Conservation (phyloP, 331 rosid genomes). For the Malus hybrid region DNA sequence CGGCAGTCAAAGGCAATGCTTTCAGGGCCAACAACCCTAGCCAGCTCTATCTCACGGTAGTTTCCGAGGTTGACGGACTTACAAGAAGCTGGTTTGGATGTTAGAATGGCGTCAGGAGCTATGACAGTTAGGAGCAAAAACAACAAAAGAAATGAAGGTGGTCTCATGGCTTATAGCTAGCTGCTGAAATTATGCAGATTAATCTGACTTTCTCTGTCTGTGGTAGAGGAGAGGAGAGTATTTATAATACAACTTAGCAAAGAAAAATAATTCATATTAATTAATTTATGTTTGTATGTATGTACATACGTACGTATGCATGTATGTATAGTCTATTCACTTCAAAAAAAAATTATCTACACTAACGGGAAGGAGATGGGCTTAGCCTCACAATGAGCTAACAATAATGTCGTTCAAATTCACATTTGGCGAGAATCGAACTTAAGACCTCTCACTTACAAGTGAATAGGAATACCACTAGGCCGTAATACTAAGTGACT, state of each 20-base stretch:
- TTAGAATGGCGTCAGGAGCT: not conserved
- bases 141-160: not conserved
- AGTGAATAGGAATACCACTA: fast-evolving
- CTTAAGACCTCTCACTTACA: no score
- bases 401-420: no score
- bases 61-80: constrained; percentile 8
- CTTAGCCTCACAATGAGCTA: no score
- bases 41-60: constrained; percentile 22
- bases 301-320: no score
- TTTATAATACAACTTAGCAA: not conserved
- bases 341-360: no score
- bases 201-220: not conserved
- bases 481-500: fast-evolving
- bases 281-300: not conserved
- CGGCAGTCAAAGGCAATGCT: constrained; percentile 57
- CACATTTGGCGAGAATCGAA: no score
- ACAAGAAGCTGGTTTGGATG: not conserved
- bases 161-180: not conserved
- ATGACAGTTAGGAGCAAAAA: not conserved
- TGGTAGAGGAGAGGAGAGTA: not conserved
- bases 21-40: constrained; percentile 45
- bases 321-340: no score
- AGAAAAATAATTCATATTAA: not conserved
- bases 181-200: not conserved
- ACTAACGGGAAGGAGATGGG: fast-evolving